phyloP scores from a whole-genome alignment of 2,329 filamentous ascomycete genomes.

The Aspergillus sergii region DNA sequence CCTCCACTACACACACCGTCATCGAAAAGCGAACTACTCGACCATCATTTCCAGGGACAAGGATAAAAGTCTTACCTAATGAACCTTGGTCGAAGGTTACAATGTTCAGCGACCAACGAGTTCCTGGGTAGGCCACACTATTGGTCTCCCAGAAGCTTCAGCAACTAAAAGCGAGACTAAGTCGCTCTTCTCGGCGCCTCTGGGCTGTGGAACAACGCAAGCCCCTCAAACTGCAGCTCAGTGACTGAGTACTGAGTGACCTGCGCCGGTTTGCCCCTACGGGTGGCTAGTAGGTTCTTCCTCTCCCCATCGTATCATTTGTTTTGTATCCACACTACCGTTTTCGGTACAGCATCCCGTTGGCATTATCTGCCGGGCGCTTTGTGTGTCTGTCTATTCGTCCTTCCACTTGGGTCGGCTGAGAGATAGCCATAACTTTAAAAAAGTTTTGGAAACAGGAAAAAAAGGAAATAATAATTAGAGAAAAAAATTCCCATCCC shows the following conservation, averaged over 20 bases:
- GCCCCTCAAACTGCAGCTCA: not conserved
- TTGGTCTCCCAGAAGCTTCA: not conserved
- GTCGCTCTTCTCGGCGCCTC: not conserved
- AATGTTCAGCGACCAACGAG: not conserved
- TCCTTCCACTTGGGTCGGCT: not conserved
- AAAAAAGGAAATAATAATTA: not conserved
- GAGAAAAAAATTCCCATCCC: not conserved
- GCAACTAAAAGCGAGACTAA: not conserved
- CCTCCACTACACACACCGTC: not conserved
- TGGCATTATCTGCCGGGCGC: not conserved
- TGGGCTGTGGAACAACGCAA: conserved; percentile 7
- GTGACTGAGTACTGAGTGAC: not conserved
- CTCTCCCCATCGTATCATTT: not conserved
- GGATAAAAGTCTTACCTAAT: conserved; percentile 5
- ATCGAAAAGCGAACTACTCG: not conserved
- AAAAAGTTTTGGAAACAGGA: not conserved
- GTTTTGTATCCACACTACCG: conserved; percentile 6
- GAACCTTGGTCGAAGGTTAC: not conserved
- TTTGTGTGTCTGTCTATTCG: not conserved
- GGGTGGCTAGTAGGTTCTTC: not conserved
- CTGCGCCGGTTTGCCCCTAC: conserved; percentile 1
- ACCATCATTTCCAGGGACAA: not conserved
- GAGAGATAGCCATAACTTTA: not conserved
- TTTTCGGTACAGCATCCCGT: conserved; percentile 1
- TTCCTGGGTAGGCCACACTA: not conserved